Evolutionary conservation across 2,329 filamentous ascomycete species (phyloP), one percentile per base, ranked within the genome.

Genomic region (Huntiella abstrusa): DNA sequence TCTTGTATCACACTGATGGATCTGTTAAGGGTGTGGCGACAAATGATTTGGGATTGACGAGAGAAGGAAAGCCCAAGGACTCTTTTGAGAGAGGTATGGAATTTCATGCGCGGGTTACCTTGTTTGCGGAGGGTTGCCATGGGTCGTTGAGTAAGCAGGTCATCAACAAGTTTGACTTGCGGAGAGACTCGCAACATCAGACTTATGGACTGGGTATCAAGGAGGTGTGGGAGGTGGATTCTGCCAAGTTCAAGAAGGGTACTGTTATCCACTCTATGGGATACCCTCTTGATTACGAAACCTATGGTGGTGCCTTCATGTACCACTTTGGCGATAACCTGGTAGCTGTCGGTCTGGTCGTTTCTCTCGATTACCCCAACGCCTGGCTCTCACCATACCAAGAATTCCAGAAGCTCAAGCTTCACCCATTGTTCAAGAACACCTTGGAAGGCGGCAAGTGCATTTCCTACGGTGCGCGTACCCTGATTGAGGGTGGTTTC

Each of bases 281-380:
- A 15, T 96, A 93, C 57, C 91, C 91, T 15, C 65, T 98, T 39
- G 75, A 85, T 12, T 75, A 71, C 55, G 81, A 96, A 58, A 91
- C 87, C 6, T 98, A 98, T 59, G 91, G 91, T 54, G 91, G 91
- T 53, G 86, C 83, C n/a, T 98, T 86, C 79, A 87, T 98, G 83
- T 98, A 98, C 59, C 91, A 98, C 62, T 98, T 96, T 62, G 91
- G 87, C 34, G 88, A 98, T 55, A 98, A 96, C 62, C 73, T 96
- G 55, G 88, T 98, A 50, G 86, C 79, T 54, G 70, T 98, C 47
- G 91, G 91, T 17, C 69, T 96, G 13, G 91, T 98, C 8, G 83
- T 92, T 34, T 87, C 87, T 17, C 71, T 98, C 46, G 91, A 98
- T 67, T 98, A 98, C 61, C 71, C 83, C 37, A 98, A 98, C 63